These are phyloP conservation scores for Vitellaria paradoxa DNA, from an alignment of 179 eudicot genomes.

Conservation along the genomic window DNA sequence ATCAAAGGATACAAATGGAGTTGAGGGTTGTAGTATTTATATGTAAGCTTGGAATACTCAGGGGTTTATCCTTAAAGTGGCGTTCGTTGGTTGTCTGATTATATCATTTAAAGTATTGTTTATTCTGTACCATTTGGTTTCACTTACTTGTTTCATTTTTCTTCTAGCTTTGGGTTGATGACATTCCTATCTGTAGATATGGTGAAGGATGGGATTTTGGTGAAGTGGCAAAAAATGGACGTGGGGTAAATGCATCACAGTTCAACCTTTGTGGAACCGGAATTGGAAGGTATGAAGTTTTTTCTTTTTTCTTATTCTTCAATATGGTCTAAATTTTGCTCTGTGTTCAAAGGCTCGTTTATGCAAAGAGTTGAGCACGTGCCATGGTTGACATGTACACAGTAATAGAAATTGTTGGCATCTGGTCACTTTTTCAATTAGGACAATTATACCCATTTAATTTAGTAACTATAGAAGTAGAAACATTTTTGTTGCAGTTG, in stretches of 20 bases:
- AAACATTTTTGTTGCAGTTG: background rate
- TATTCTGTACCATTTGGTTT: background rate
- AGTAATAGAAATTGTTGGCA: background rate
- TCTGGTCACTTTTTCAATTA: background rate
- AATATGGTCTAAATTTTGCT: background rate
- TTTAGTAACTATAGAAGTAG: too few relatives aligned
- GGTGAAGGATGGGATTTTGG: slow-evolving; percentile 99
- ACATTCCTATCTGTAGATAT: slow-evolving; percentile 44
- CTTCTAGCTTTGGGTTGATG: slow-evolving; percentile 12
- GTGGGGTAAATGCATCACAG: slow-evolving; percentile 92
- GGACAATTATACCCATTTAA: too few relatives aligned
- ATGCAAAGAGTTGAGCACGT: background rate
- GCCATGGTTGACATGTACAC: background rate
- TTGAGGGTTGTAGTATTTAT: slow-evolving; percentile 81
- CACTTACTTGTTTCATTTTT: background rate
- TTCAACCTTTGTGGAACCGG: slow-evolving; percentile 85
- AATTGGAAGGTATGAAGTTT: slow-evolving; percentile 70
- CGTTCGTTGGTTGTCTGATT: background rate
- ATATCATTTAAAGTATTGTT: background rate
- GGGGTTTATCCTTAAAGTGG: background rate
- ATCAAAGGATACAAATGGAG: slow-evolving; percentile 51
- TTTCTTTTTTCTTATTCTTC: background rate
- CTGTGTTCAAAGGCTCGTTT: background rate
- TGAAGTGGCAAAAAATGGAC: slow-evolving; percentile 88
- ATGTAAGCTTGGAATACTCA: slow-evolving; percentile 45